Evolutionary conservation across 345 rosid genomes (phyloP).

Genomic region (Sisymbrium irio): DNA sequence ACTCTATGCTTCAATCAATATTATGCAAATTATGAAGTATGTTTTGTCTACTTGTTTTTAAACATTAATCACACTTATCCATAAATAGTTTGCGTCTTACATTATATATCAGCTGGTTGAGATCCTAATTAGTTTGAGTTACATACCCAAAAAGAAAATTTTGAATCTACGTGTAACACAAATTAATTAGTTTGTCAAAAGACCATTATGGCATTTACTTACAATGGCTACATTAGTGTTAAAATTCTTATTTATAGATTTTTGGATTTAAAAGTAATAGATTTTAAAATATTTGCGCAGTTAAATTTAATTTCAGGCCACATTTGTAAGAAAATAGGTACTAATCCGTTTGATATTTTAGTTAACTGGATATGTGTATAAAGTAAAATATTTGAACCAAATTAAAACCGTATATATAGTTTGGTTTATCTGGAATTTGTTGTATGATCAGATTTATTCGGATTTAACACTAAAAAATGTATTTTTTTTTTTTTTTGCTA

Average conservation of each 20-base stretch:
- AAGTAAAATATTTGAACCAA: too few species aligned
- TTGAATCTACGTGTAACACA: background rate
- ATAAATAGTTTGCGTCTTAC: background rate
- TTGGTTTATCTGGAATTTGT: too few species aligned
- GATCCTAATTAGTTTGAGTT: background rate
- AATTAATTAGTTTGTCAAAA: background rate
- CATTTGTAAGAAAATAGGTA: too few species aligned
- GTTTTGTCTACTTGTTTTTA: conserved; percentile 15
- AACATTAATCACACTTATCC: conserved; percentile 13
- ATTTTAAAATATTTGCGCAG: too few species aligned
- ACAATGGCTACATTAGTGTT: background rate
- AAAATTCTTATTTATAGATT: background rate
- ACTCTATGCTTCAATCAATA: conserved; percentile 16
- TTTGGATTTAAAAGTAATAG: too few species aligned
- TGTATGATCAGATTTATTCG: too few species aligned
- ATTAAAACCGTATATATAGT: too few species aligned
- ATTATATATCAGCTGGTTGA: background rate
- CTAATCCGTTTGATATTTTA: too few species aligned
- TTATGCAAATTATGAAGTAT: conserved; percentile 7
- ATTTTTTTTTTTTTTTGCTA: background rate
- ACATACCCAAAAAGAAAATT: background rate
- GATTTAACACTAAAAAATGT: too few species aligned
- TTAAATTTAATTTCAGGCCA: too few species aligned
- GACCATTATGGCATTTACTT: background rate
- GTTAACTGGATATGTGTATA: too few species aligned